A percentile compares a stretch with the other conserved stretches of the same genome.
Evolutionary conservation across 2,329 filamentous ascomycete species (phyloP).

Genomic region (Diaporthe destruens): DNA sequence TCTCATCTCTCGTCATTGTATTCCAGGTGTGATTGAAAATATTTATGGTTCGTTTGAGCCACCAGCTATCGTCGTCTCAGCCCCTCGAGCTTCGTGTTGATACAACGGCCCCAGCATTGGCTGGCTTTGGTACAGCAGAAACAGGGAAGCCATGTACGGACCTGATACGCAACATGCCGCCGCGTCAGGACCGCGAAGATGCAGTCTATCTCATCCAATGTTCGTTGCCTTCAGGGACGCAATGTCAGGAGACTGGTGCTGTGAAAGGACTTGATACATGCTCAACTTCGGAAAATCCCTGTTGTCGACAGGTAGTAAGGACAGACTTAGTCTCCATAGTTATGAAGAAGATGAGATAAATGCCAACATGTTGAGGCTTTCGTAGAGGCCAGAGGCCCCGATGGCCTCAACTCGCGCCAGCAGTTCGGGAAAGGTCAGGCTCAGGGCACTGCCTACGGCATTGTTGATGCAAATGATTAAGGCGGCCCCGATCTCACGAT

Average conservation of each 20-base stretch:
- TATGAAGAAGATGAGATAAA: conserved; percentile 73
- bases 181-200: conserved; percentile 53
- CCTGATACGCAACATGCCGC: conserved; percentile 51
- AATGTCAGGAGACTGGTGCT: background rate
- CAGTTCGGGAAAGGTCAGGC: conserved; percentile 60
- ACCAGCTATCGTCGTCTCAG: background rate
- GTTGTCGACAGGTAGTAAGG: background rate
- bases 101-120: conserved; percentile 57
- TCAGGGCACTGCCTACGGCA: conserved; percentile 46
- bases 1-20: background rate
- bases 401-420: conserved; percentile 54
- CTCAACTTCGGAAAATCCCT: conserved; percentile 3
- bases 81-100: conserved; percentile 37
- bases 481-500: conserved; percentile 57
- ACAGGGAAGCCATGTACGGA: conserved; percentile 51
- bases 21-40: background rate
- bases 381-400: conserved; percentile 71
- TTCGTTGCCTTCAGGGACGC: conserved; percentile 51
- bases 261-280: background rate
- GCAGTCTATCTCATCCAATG: conserved; percentile 60
- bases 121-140: conserved; percentile 49
- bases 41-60: background rate
- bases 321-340: conserved; percentile 65
- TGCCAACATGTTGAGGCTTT: conserved; percentile 69
- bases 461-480: conserved; percentile 51